Conservation (phyloP, 495 filamentous ascomycete genomes). For the Hyaloscypha hepaticicola region DNA sequence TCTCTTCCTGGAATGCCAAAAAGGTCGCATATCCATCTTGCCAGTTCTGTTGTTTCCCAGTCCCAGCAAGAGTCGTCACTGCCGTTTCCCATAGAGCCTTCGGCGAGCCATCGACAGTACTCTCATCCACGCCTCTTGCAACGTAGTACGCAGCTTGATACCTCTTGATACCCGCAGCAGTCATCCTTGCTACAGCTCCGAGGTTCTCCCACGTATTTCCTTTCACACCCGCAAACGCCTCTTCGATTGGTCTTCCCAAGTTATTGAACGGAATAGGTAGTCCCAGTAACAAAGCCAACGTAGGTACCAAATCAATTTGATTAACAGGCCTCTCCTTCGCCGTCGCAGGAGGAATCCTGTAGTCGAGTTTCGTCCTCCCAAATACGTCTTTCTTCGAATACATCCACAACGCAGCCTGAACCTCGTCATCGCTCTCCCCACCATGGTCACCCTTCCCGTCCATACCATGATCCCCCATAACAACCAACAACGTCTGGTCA, state of each 20-base stretch:
- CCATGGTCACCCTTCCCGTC: conserved; percentile 96
- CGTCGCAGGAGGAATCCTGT: conserved; percentile 61
- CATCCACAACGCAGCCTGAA: conserved; percentile 97
- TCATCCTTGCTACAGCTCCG: conserved; percentile 68
- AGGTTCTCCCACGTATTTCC: conserved; percentile 73
- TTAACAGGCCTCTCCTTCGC: conserved; percentile 81
- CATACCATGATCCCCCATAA: conserved; percentile 99
- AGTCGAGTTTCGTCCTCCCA: conserved; percentile 66
- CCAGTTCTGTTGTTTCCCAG: conserved; percentile 36
- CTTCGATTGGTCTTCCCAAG: conserved; percentile 90
- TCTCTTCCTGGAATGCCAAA: conserved; percentile 72
- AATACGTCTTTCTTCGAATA: conserved; percentile 85
- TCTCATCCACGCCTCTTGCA: conserved; percentile 62
- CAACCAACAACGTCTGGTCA: conserved; percentile 82
- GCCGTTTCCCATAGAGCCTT: conserved; percentile 54
- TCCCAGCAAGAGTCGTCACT: conserved; percentile 40
- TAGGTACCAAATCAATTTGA: conserved; percentile 96
- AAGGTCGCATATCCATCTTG: conserved; percentile 57
- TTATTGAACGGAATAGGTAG: conserved; percentile 97
- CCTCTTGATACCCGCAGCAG: conserved; percentile 82
- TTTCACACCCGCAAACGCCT: conserved; percentile 75
- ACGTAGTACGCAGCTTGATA: conserved; percentile 67
- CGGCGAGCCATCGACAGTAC: conserved; percentile 52
- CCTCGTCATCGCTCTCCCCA: conserved; percentile 91
- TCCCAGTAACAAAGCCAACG: conserved; percentile 80